Percentiles rank a stretch among this genome's conserved stretches.
Evolutionary conservation across 345 rosid species (phyloP).

Genomic region (Carallia brachiata): DNA sequence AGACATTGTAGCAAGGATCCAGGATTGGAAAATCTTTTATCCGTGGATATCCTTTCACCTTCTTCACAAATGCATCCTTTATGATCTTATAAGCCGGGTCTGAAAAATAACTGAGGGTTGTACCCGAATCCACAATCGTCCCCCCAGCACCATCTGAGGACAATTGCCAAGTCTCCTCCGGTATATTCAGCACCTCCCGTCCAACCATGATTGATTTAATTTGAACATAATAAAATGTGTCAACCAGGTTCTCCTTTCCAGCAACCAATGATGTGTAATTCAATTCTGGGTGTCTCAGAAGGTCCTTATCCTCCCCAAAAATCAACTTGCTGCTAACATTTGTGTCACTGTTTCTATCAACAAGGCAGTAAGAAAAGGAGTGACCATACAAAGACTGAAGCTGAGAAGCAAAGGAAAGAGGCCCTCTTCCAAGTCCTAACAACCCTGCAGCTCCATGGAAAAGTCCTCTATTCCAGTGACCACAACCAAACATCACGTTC

Average conservation of each 20-base stretch:
- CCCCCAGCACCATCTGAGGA: slow-evolving; percentile 69
- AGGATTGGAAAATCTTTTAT: slow-evolving; percentile 52
- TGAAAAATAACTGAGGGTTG: slow-evolving; percentile 62
- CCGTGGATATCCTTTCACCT: slow-evolving; percentile 55
- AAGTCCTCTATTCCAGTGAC: slow-evolving; percentile 87
- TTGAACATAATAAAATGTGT: slow-evolving; percentile 72
- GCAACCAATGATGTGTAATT: slow-evolving; percentile 72
- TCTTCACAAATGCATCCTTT: slow-evolving; percentile 55
- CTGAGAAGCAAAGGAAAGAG: slow-evolving; percentile 83
- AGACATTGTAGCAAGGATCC: slow-evolving; percentile 83
- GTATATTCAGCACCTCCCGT: slow-evolving; percentile 59
- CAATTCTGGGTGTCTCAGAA: slow-evolving; percentile 49
- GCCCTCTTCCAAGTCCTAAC: slow-evolving; percentile 87
- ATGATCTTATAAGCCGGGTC: slow-evolving; percentile 67
- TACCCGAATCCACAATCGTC: slow-evolving; percentile 82
- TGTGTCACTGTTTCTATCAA: slow-evolving; percentile 57
- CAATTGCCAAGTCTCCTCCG: slow-evolving; percentile 66
- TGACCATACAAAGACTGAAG: slow-evolving; percentile 76
- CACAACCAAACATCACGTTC: slow-evolving; percentile 85
- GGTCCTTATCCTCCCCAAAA: slow-evolving; percentile 69
- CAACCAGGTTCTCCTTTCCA: slow-evolving; percentile 53
- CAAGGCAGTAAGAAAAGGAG: slow-evolving; percentile 86
- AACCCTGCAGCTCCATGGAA: slow-evolving; percentile 86
- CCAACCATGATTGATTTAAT: slow-evolving; percentile 67
- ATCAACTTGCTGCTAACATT: slow-evolving; percentile 79